These are phyloP conservation scores for Lactifluus echinatus DNA, from an alignment of 768 basidiomycete genomes.

Conservation along the genomic window DNA sequence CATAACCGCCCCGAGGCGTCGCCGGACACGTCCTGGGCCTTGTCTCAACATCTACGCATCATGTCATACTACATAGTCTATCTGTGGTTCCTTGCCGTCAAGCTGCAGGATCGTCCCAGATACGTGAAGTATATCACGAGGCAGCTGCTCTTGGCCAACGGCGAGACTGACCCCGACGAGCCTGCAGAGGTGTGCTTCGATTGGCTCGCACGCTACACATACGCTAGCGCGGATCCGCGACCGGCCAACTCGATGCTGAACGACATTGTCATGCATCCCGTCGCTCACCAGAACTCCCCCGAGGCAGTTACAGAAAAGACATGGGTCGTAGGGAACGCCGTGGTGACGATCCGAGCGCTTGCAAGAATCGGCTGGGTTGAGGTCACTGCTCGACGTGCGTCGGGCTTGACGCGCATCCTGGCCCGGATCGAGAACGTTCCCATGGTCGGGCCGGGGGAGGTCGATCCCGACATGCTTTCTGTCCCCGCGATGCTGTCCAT, in stretches of 20 bases:
- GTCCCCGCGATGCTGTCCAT: slow-evolving; percentile 66
- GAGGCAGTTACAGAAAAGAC: slow-evolving; percentile 56
- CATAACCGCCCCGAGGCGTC: slow-evolving; percentile 62
- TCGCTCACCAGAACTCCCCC: slow-evolving; percentile 23
- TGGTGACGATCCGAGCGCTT: slow-evolving; percentile 74
- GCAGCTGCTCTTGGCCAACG: slow-evolving; percentile 80
- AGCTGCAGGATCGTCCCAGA: slow-evolving; percentile 67
- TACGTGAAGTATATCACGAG: slow-evolving; percentile 83
- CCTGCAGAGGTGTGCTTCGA: slow-evolving; percentile 96
- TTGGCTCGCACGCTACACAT: slow-evolving; percentile 92
- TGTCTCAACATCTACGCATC: slow-evolving; percentile 86
- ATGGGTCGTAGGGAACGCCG: slow-evolving; percentile 79
- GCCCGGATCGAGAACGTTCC: slow-evolving; percentile 87
- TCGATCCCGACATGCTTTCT: slow-evolving; percentile 68
- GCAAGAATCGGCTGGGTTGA: slow-evolving; percentile 81
- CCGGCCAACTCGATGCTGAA: slow-evolving; percentile 72
- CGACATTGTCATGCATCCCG: slow-evolving; percentile 66
- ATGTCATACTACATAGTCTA: slow-evolving; percentile 89
- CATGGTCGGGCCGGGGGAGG: slow-evolving; percentile 74
- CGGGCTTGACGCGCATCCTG: slow-evolving; percentile 78
- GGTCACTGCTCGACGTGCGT: slow-evolving; percentile 75
- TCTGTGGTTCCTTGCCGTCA: slow-evolving; percentile 87
- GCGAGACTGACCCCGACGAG: slow-evolving; percentile 65
- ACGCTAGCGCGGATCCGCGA: slow-evolving; percentile 87
- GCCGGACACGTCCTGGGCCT: slow-evolving; percentile 66